Evolutionary conservation across 805 yeast species (phyloP).

Genomic region (Monosporozyma aerobia): DNA sequence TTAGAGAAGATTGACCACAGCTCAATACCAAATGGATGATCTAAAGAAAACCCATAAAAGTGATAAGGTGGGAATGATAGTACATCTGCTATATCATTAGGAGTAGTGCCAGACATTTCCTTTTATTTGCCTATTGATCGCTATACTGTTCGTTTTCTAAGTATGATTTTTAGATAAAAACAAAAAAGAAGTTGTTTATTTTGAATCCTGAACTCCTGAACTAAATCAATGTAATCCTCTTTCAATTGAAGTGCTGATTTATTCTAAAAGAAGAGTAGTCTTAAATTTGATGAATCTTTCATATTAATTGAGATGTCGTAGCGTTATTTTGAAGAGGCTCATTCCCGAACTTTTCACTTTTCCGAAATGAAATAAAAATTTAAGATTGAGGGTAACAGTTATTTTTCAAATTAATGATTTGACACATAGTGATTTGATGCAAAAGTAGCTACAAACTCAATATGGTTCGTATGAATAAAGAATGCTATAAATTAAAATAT

Average conservation of each 20-base stretch:
- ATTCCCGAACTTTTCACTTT: not conserved
- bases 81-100: not conserved
- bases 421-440: no score
- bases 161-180: not conserved
- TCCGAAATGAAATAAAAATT: not conserved
- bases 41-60: slow-evolving; percentile 43
- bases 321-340: not conserved
- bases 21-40: slow-evolving; percentile 68
- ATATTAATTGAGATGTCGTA: not conserved
- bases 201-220: not conserved
- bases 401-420: not conserved
- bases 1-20: slow-evolving; percentile 56
- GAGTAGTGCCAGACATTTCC: not conserved
- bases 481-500: not conserved
- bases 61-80: slow-evolving; percentile 1
- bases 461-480: not conserved
- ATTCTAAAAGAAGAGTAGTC: not conserved
- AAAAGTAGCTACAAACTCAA: no score
- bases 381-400: not conserved
- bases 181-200: not conserved
- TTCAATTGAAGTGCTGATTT: not conserved
- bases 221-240: not conserved
- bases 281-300: not conserved
- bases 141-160: not conserved
- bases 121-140: not conserved